These are phyloP conservation scores for Myriosclerotinia curreyana DNA, from an alignment of 2,329 filamentous ascomycete species.

Conservation along the genomic window DNA sequence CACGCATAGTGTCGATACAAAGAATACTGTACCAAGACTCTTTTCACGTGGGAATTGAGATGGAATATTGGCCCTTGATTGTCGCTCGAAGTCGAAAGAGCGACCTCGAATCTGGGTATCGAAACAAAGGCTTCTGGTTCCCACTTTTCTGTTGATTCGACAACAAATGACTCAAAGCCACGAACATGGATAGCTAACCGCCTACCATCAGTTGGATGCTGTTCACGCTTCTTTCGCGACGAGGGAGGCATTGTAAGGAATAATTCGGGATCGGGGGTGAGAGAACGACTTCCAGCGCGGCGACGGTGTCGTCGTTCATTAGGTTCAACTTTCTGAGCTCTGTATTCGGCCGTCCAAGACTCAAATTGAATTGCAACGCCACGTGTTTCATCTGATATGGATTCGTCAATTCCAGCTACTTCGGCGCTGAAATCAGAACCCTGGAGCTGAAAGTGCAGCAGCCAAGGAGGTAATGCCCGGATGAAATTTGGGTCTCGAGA, in stretches of 20 bases:
- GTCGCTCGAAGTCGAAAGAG: conserved; percentile 81
- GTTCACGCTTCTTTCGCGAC: conserved; percentile 50
- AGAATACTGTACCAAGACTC: conserved; percentile 82
- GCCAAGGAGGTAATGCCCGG: conserved; percentile 76
- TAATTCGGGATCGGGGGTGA: conserved; percentile 65
- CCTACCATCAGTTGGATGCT: conserved; percentile 67
- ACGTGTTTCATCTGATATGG: conserved; percentile 76
- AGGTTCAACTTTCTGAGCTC: conserved; percentile 71
- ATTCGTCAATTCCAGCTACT: conserved; percentile 80
- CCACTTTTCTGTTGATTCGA: conserved; percentile 81
- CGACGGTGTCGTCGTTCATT: conserved; percentile 56
- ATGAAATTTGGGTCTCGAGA: conserved; percentile 64
- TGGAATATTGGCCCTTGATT: conserved; percentile 85
- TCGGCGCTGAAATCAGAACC: conserved; percentile 88
- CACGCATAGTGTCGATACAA: conserved; percentile 90
- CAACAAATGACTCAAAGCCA: conserved; percentile 84
- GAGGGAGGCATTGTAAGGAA: conserved; percentile 50
- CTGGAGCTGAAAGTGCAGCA: conserved; percentile 79
- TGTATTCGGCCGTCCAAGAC: conserved; percentile 85
- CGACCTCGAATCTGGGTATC: conserved; percentile 82
- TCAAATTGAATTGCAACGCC: conserved; percentile 85
- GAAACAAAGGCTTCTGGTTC: conserved; percentile 83
- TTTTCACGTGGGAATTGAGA: conserved; percentile 75
- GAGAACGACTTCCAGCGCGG: conserved; percentile 69
- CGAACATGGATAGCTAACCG: conserved; percentile 76